Percentiles rank a stretch among this genome's conserved stretches.
Conservation (phyloP, 164 flowering plant genomes). For the Protea cynaroides region DNA sequence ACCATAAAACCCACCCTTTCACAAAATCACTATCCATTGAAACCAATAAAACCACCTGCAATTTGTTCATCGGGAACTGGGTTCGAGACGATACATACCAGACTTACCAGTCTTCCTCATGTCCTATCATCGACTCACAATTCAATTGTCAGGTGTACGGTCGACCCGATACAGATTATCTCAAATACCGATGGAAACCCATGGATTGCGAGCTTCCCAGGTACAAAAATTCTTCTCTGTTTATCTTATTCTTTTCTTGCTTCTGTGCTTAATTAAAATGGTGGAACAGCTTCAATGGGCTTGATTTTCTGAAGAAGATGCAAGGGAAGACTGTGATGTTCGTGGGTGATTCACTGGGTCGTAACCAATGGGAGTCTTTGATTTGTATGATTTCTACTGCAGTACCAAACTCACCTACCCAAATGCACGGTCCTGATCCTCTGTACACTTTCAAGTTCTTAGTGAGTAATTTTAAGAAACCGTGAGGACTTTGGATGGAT, state of each 20-base stretch:
- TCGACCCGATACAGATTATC: conserved; percentile 74
- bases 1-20: conserved; percentile 18
- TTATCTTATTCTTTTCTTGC: too few species aligned
- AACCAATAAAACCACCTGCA: conserved; percentile 45
- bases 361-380: conserved; percentile 94
- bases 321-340: conserved; percentile 77
- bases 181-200: conserved; percentile 66
- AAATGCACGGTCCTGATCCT: conserved; percentile 49
- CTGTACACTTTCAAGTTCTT: conserved; percentile 64
- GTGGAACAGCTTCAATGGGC: conserved; percentile 58
- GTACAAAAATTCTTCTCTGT: conserved; percentile 16
- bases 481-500: not conserved
- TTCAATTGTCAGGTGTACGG: conserved; percentile 75
- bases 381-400: conserved; percentile 64
- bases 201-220: conserved; percentile 68
- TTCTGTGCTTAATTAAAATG: too few species aligned
- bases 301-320: conserved; percentile 59
- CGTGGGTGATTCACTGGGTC: conserved; percentile 85
- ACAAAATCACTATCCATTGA: conserved; percentile 36
- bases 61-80: conserved; percentile 66
- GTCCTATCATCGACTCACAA: conserved; percentile 60
- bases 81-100: conserved; percentile 57
- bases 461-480: conserved; percentile 29
- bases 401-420: conserved; percentile 44
- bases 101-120: conserved; percentile 39